Conservation (phyloP, 352 stramenopile genomes). For the Thalassiosira pacifica region DNA sequence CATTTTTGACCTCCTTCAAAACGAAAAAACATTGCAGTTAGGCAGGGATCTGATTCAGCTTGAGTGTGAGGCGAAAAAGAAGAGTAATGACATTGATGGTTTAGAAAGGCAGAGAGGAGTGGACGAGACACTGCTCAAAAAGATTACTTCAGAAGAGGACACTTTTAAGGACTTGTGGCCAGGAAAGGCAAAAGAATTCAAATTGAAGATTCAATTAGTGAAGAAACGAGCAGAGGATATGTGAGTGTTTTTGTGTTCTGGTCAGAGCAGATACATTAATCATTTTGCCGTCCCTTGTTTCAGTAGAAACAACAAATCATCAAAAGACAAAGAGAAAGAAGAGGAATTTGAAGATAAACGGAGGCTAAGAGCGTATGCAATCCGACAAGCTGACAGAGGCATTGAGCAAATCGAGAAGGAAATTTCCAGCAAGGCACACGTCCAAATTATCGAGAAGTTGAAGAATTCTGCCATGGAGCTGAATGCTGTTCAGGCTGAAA, state of each 20-base stretch:
- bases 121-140: not conserved
- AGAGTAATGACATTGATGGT: not conserved
- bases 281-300: not conserved
- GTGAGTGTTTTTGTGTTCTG: not conserved
- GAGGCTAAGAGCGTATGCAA: not conserved
- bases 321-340: not conserved
- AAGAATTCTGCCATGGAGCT: not conserved
- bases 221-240: not conserved
- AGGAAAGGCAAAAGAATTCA: not conserved
- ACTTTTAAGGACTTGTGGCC: not conserved
- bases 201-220: not conserved
- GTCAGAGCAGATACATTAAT: not conserved
- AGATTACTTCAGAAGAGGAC: not conserved
- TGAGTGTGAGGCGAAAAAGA: not conserved
- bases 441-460: not conserved
- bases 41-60: slow-evolving; percentile 17
- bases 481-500: not conserved
- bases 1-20: slow-evolving; percentile 28
- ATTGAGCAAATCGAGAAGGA: not conserved
- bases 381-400: too few species aligned
- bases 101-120: slow-evolving; percentile 1
- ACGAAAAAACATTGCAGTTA: slow-evolving; percentile 14
- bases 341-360: not conserved
- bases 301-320: not conserved
- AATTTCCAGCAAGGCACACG: not conserved